These are phyloP conservation scores for Suhomyces guaymorum DNA, from an alignment of 1,139 yeast species.

Conservation along the genomic window DNA sequence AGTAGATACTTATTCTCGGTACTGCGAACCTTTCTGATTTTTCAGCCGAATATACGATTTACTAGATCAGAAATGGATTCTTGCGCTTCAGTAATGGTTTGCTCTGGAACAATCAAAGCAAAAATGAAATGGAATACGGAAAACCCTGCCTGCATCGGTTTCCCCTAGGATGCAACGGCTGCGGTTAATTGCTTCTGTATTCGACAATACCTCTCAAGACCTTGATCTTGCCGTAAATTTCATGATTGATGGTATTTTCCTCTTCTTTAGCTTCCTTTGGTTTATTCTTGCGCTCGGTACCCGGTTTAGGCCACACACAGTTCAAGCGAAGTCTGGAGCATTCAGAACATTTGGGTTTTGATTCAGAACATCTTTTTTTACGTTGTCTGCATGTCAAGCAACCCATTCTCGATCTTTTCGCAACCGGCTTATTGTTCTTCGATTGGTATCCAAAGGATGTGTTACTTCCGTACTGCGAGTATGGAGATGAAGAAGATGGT, in stretches of 20 bases:
- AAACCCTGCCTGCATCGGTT: neutral
- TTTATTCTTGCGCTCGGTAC: conserved; percentile 50
- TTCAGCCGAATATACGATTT: too few relatives aligned
- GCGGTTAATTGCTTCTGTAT: conserved; percentile 25
- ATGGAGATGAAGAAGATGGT: conserved; percentile 6
- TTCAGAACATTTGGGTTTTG: conserved; percentile 44
- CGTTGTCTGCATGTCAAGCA: conserved; percentile 49
- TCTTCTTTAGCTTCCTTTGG: conserved; percentile 50
- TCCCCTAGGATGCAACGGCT: too few relatives aligned
- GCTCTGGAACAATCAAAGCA: too few relatives aligned
- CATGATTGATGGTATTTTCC: conserved; percentile 51
- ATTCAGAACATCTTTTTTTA: conserved; percentile 48
- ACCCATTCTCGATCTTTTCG: conserved; percentile 47
- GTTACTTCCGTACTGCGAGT: conserved; percentile 1
- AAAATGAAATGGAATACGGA: neutral
- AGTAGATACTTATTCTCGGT: too few relatives aligned
- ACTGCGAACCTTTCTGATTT: too few relatives aligned
- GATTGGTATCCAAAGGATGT: conserved; percentile 1
- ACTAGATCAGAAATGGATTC: too few relatives aligned
- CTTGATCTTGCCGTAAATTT: conserved; percentile 58
- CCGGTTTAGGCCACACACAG: conserved; percentile 55
- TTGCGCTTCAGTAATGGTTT: too few relatives aligned
- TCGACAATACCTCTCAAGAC: conserved; percentile 64
- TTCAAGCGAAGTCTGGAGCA: conserved; percentile 42
- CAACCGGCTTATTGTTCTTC: conserved; percentile 17